These are phyloP conservation scores for Camellia oleifera DNA, from an alignment of 179 eudicot species.

Conservation along the genomic window DNA sequence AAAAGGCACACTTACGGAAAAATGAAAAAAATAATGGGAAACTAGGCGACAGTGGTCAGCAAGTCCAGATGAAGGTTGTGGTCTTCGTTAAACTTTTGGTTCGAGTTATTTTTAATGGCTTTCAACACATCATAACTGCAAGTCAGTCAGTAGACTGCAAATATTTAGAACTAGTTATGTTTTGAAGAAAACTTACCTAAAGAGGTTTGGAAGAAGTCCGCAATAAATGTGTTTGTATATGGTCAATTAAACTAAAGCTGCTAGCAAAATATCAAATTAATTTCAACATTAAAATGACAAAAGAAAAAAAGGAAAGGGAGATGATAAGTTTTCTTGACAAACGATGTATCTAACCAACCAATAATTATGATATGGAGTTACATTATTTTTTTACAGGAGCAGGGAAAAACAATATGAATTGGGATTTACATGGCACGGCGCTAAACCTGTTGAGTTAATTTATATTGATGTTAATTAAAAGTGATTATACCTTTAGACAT, in stretches of 20 bases:
- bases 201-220: neutral
- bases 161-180: neutral
- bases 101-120: neutral
- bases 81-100: neutral
- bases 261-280: neutral
- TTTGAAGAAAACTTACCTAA: neutral
- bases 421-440: neutral
- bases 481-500: neutral
- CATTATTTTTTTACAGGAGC: neutral
- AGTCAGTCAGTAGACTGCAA: neutral
- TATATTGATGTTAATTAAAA: neutral
- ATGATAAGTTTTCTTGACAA: constrained; percentile 6
- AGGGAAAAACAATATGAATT: neutral
- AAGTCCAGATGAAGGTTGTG: neutral
- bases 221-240: neutral
- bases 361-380: neutral
- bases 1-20: neutral
- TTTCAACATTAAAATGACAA: neutral
- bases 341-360: neutral
- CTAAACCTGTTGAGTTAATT: neutral
- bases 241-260: neutral
- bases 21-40: neutral
- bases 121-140: neutral
- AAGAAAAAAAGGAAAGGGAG: neutral
- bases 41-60: neutral